Conservation (phyloP, 805 yeast species). For the Yarrowia hollandica region DNA sequence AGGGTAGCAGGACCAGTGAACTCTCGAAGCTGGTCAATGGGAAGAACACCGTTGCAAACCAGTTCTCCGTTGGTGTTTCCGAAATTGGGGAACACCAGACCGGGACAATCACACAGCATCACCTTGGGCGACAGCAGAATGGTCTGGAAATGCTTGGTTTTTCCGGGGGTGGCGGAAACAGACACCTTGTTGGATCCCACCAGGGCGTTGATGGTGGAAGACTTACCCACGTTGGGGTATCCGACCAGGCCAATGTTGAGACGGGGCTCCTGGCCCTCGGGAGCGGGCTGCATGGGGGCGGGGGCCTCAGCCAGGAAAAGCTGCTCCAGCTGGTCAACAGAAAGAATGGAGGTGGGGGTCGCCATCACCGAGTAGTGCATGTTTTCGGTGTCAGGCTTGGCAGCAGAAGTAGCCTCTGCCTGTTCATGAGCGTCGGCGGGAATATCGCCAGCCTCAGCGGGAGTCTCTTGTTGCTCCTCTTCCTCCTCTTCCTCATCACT, state of each 20-base stretch:
- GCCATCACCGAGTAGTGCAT: slow-evolving; percentile 36
- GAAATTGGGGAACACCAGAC: slow-evolving; percentile 96
- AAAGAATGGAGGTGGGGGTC: slow-evolving; percentile 65
- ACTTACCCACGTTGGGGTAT: slow-evolving; percentile 94
- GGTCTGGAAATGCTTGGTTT: slow-evolving; percentile 98
- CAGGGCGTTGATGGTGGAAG: slow-evolving; percentile 96
- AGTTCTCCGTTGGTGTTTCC: slow-evolving; percentile 95
- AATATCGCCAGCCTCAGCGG: background rate
- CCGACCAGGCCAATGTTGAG: slow-evolving; percentile 95
- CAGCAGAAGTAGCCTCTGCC: background rate
- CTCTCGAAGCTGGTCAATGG: slow-evolving; percentile 95
- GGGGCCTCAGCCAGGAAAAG: slow-evolving; percentile 80
- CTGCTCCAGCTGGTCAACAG: slow-evolving; percentile 81
- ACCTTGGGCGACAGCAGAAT: slow-evolving; percentile 80
- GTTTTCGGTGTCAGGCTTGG: slow-evolving; percentile 1
- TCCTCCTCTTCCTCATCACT: slow-evolving; percentile 33
- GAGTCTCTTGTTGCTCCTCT: slow-evolving; percentile 38
- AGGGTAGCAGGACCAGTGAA: slow-evolving; percentile 83
- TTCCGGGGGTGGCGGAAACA: slow-evolving; percentile 97
- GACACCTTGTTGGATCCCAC: slow-evolving; percentile 98
- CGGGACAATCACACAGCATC: slow-evolving; percentile 96
- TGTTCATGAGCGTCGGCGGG: slow-evolving; percentile 20
- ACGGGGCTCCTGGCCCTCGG: slow-evolving; percentile 57
- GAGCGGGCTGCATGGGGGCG: slow-evolving; percentile 42
- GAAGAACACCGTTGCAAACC: slow-evolving; percentile 97